Evolutionary conservation across 106 monocot species (phyloP), one percentile per base, ranked within the genome.

Genomic region (Phalaenopsis equestris): DNA sequence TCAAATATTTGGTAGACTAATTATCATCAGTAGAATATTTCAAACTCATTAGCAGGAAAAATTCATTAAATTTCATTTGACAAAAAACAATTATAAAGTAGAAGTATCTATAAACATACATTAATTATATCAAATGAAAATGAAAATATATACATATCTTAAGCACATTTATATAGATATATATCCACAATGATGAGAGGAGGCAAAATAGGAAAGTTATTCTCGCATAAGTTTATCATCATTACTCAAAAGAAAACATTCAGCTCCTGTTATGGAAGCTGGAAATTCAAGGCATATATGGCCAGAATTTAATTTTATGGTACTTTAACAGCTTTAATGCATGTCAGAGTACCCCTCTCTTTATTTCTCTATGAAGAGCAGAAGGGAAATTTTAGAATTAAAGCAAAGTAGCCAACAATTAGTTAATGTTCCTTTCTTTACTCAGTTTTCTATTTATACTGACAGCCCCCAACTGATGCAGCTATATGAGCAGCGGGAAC

Each of bases 311-410:
- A 24, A 65, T 65, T 9, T 65, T 65, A 65, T 65, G 64, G 64
- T 65, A 65, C 64, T 65, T 65, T 7, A 65, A 21, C 1, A 65
- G 64, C 64, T 65, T 65, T 65, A 65, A 65, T 23, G 64, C 64
- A 19, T 18, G 61, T 65, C 64, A 65, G 64, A 65, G 23, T 24
- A 65, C 64, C 1, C 64, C 24, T 65, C 64, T 24, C 21, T 21
- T 65, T 65, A 65, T 65, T 65, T 23, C 64, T 65, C 24, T 4
- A 65, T 65, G 64, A 24, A 65, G 64, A 65, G 64, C 64, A 65
- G 21, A 65, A 65, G 7, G 23, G 64, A 21, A n/a, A 21, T 65
- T 65, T 23, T 24, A 65, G n/a, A 23, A 23, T 65, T 24, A 65
- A 65, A 65, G 24, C 64, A 65, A 65, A 65, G n/a, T 24, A 65